phyloP scores from a whole-genome alignment of 169 alveolate species.

The Miamiensis avidus region DNA sequence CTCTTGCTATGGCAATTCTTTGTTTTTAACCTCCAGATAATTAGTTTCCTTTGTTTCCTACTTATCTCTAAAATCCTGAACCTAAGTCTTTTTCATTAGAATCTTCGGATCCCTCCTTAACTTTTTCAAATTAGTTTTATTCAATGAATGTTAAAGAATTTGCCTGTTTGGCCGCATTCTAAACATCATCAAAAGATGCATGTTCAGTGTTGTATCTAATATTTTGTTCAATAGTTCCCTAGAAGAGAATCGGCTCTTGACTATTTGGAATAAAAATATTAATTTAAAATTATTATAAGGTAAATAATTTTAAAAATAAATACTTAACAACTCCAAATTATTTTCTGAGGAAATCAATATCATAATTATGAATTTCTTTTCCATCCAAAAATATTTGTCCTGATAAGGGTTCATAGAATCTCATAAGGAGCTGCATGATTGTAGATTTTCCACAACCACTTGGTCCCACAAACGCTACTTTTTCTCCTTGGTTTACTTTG shows the following conservation, averaged over 20 bases:
- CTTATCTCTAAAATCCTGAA: conserved; percentile 52
- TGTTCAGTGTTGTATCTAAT: conserved; percentile 33
- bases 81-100: too few species aligned
- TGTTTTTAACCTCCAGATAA: conserved; percentile 74
- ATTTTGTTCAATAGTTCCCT: conserved; percentile 57
- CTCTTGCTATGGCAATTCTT: conserved; percentile 78
- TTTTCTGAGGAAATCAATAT: conserved; percentile 50
- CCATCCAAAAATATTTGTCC: conserved; percentile 67
- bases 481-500: conserved; percentile 26
- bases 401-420: conserved; percentile 66
- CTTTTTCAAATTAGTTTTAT: background rate
- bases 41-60: conserved; percentile 64
- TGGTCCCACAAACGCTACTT: conserved; percentile 59
- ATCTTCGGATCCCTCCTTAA: conserved; percentile 4
- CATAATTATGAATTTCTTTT: conserved; percentile 50
- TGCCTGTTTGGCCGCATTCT: conserved; percentile 28
- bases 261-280: conserved; percentile 49
- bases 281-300: too few species aligned
- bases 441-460: conserved; percentile 79
- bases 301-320: too few species aligned
- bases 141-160: conserved; percentile 46
- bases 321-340: conserved; percentile 54
- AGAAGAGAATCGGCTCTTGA: conserved; percentile 46
- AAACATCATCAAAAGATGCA: conserved; percentile 26
- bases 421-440: conserved; percentile 51